phyloP scores from a whole-genome alignment of 2,329 filamentous ascomycete species.

The Fusarium verrucosum region DNA sequence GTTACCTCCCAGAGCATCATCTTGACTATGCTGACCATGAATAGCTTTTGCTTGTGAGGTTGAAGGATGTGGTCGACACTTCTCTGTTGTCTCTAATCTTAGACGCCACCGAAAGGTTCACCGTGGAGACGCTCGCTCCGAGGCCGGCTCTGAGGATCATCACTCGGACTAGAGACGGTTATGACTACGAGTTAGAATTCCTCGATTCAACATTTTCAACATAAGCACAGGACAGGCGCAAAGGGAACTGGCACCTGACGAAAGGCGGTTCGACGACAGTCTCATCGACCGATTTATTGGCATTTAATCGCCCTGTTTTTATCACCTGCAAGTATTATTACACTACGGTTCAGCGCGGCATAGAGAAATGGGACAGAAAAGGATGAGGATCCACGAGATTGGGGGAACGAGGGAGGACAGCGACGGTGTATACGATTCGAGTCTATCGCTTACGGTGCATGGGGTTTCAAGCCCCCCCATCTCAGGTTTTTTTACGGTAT shows the following conservation, averaged over 20 bases:
- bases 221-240: conserved; percentile 1
- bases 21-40: conserved; percentile 14
- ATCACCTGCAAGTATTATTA: conserved; percentile 40
- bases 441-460: conserved; percentile 44
- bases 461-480: conserved; percentile 26
- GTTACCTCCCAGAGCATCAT: conserved; percentile 51
- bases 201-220: conserved; percentile 16
- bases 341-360: conserved; percentile 41
- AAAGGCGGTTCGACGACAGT: conserved; percentile 9
- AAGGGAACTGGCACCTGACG: conserved; percentile 2
- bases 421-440: conserved; percentile 46
- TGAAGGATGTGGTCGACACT: conserved; percentile 92
- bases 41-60: conserved; percentile 93
- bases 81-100: conserved; percentile 96
- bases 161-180: conserved; percentile 61
- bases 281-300: conserved; percentile 20
- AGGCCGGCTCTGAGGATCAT: conserved; percentile 70
- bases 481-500: conserved; percentile 32
- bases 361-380: conserved; percentile 45
- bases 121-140: conserved; percentile 71
- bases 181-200: not conserved
- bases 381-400: conserved; percentile 29
- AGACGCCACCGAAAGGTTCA: conserved; percentile 96
- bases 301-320: conserved; percentile 34
- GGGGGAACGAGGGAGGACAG: conserved; percentile 25